A percentile compares a stretch with the other conserved stretches of the same genome.
Conservation (phyloP, 1,139 yeast species). For the Dujonia santamariae region DNA sequence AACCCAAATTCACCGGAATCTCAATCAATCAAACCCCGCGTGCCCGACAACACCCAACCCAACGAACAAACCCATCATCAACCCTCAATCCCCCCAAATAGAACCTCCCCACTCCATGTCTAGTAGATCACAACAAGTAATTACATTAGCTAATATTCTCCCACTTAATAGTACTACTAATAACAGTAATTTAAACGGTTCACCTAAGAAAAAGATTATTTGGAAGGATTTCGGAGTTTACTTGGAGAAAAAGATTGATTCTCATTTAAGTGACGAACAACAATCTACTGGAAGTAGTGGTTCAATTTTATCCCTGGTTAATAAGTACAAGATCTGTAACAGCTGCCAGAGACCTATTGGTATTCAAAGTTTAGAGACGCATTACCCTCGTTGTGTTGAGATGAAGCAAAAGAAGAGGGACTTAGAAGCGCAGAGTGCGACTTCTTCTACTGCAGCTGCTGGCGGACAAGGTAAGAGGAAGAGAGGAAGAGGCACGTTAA, state of each 20-base stretch:
- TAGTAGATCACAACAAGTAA: slow-evolving; percentile 29
- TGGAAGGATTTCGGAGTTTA: slow-evolving; percentile 67
- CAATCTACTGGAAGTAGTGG: slow-evolving; percentile 16
- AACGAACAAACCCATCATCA: background rate
- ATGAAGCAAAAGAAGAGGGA: slow-evolving; percentile 41
- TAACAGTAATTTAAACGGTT: slow-evolving; percentile 10
- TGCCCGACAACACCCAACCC: background rate
- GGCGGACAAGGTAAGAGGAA: slow-evolving; percentile 25
- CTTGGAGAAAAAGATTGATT: slow-evolving; percentile 46
- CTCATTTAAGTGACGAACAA: slow-evolving; percentile 16
- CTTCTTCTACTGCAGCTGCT: slow-evolving; percentile 12
- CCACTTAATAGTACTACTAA: slow-evolving; percentile 16
- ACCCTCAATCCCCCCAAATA: slow-evolving; percentile 3
- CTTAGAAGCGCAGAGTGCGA: slow-evolving; percentile 22
- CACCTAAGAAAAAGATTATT: slow-evolving; percentile 20
- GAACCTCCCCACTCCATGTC: slow-evolving; percentile 17
- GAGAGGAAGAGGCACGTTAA: slow-evolving; percentile 25
- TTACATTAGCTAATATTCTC: slow-evolving; percentile 25
- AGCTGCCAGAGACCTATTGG: slow-evolving; percentile 65
- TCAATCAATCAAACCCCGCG: background rate
- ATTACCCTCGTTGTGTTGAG: slow-evolving; percentile 47
- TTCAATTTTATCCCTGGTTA: slow-evolving; percentile 40
- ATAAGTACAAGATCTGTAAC: slow-evolving; percentile 63
- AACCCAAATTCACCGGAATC: no score
- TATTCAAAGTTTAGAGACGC: slow-evolving; percentile 40